A percentile compares a stretch with the other conserved stretches of the same genome.
phyloP scores from a whole-genome alignment of 2,329 filamentous ascomycete species.

The Mycosphaerelloides madeirae region DNA sequence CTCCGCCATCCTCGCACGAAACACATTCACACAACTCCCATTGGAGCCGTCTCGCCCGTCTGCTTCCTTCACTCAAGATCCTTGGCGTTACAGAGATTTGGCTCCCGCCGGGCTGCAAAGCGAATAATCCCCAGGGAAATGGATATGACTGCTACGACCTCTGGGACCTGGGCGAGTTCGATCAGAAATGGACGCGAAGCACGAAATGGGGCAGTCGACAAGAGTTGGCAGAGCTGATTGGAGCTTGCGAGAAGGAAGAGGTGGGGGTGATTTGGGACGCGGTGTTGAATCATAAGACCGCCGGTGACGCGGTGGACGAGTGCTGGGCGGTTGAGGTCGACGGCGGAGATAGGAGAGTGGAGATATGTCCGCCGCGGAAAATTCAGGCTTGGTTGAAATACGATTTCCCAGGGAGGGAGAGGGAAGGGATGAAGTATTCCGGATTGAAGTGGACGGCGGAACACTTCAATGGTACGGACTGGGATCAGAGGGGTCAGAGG shows the following conservation, averaged over 20 bases:
- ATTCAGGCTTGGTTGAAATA: constrained; percentile 67
- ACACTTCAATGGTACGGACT: constrained; percentile 67
- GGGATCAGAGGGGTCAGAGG: constrained; percentile 52
- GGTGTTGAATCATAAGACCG: constrained; percentile 68
- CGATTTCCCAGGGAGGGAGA: constrained; percentile 55
- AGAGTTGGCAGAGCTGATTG: constrained; percentile 53
- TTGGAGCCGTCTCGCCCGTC: constrained; percentile 25
- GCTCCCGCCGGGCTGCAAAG: constrained; percentile 70
- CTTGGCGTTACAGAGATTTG: constrained; percentile 60
- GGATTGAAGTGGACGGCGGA: constrained; percentile 60
- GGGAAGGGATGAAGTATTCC: constrained; percentile 52
- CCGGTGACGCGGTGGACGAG: constrained; percentile 60
- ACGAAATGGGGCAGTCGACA: constrained; percentile 68
- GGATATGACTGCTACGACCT: constrained; percentile 60
- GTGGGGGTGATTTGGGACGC: constrained; percentile 64
- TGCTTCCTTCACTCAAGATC: constrained; percentile 30
- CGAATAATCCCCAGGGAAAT: constrained; percentile 56
- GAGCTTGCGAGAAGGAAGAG: constrained; percentile 36
- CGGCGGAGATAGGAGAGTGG: constrained; percentile 41
- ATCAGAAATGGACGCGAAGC: constrained; percentile 58
- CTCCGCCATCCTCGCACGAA: constrained; percentile 24
- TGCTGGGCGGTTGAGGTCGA: constrained; percentile 62
- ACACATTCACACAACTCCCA: constrained; percentile 44
- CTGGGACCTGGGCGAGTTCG: constrained; percentile 69
- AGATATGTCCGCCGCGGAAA: constrained; percentile 52